A percentile compares a stretch with the other conserved stretches of the same genome.
Conservation (phyloP, 2,329 filamentous ascomycete genomes). For the Colletotrichum higginsianum region DNA sequence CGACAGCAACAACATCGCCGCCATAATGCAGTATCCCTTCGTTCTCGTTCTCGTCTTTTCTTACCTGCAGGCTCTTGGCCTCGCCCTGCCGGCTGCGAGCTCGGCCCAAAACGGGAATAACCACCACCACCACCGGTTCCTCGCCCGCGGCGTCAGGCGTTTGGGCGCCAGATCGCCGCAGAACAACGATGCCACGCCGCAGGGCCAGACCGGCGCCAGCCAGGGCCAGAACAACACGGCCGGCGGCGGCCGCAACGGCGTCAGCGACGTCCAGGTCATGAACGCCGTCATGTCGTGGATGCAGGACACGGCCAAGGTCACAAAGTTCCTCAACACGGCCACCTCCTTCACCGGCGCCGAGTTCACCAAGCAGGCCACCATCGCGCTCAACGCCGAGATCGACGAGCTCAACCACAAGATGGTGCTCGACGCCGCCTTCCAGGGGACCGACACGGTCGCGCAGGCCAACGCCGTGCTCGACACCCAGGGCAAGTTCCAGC, state of each 20-base stretch:
- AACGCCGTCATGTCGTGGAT: conserved; percentile 45
- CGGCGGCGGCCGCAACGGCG: conserved; percentile 16
- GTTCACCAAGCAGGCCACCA: conserved; percentile 44
- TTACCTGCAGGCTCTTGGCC: conserved; percentile 15
- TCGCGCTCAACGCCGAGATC: conserved; percentile 45
- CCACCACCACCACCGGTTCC: neutral
- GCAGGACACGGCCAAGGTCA: conserved; percentile 44
- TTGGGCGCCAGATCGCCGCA: conserved; percentile 14
- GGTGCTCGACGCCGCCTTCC: conserved; percentile 43
- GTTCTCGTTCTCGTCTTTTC: conserved; percentile 30
- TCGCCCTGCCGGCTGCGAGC: conserved; percentile 36
- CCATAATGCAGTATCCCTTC: conserved; percentile 34
- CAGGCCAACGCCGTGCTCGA: conserved; percentile 44
- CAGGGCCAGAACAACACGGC: conserved; percentile 31
- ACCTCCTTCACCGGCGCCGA: conserved; percentile 43
- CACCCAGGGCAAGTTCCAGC: conserved; percentile 44
- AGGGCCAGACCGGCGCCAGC: conserved; percentile 12
- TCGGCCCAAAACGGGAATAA: conserved; percentile 15
- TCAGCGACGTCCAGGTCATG: conserved; percentile 42
- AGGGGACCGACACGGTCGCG: conserved; percentile 32
- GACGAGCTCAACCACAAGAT: conserved; percentile 47
- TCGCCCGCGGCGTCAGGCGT: conserved; percentile 12
- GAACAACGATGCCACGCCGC: neutral
- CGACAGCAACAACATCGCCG: conserved; percentile 3
- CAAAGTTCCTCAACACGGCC: conserved; percentile 44